Conservation (phyloP, 768 basidiomycete genomes). For the Kwoniella bestiolae region DNA sequence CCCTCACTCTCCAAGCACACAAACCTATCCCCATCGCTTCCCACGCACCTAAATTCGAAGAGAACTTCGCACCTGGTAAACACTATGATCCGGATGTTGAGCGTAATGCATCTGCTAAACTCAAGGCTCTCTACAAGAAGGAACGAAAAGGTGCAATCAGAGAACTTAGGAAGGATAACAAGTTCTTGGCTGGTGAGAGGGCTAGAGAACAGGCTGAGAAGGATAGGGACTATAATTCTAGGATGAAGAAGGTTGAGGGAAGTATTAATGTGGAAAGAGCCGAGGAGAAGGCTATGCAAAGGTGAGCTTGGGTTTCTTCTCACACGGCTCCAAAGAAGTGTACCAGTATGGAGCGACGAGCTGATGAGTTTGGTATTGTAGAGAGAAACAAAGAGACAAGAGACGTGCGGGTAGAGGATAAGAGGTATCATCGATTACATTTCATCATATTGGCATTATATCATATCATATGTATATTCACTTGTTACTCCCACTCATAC, state of each 20-base stretch:
- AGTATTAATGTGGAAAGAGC: constrained; percentile 78
- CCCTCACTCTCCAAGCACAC: constrained; percentile 84
- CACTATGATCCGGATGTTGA: constrained; percentile 88
- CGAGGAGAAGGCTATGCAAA: constrained; percentile 90
- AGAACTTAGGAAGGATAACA: constrained; percentile 91
- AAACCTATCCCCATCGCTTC: constrained; percentile 94
- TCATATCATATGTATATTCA: not conserved
- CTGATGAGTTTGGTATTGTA: constrained; percentile 2
- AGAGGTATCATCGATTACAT: constrained; percentile 3
- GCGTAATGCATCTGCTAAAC: constrained; percentile 80
- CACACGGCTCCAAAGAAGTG: not conserved
- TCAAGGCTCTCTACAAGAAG: constrained; percentile 87
- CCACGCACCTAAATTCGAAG: constrained; percentile 91
- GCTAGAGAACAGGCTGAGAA: constrained; percentile 82
- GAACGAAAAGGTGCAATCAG: constrained; percentile 96
- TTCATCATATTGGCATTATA: constrained; percentile 13
- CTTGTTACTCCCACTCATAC: constrained; percentile 43
- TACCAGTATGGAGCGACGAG: not conserved
- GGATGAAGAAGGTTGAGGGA: constrained; percentile 75
- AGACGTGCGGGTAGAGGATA: constrained; percentile 33
- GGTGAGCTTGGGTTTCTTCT: constrained; percentile 52
- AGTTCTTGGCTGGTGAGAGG: constrained; percentile 87
- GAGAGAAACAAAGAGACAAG: constrained; percentile 43
- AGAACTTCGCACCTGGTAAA: constrained; percentile 56
- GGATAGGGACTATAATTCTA: constrained; percentile 75